Base-by-base conservation (phyloP, 352 stramenopile genomes). In the Pythium chondricola region DNA sequence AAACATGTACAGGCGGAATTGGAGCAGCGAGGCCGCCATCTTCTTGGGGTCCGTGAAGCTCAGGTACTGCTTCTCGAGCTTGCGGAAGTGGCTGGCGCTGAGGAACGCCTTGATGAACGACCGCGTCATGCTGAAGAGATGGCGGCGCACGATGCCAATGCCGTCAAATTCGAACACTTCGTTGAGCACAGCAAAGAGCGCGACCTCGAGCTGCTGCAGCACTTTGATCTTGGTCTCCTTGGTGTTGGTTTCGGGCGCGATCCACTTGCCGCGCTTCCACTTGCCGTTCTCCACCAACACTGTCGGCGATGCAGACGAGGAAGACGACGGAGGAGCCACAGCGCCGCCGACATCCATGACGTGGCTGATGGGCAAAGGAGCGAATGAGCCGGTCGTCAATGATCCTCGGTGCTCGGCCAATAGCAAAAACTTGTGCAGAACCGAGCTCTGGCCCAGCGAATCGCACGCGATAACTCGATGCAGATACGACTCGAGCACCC, bases 111-210 rank as follows among this genome's bases (percentile, higher is more conserved):
- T 84, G 52, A 93, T 76, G 37, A 91, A 85, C 39, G 74, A 89
- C 22, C 80, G 78, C 26, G 67, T 84, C 71, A 93, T 83, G 8
- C 67, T 67, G 50, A 93, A 89, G n/a, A 93, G 67, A n/a, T 93
- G 79, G 13, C 83, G 71, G 6, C 80, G 75, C 49, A 93, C 61
- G 45, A 91, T 56, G 21, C 76, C 71, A n/a, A 93, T 83, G 30
- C 80, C 83, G 50, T 93, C 80, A 39, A 93, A 87, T 59, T 93
- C 83, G 39, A 93, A 92, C 30, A 90, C 56, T 45, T 93, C 83
- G 46, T 83, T 70, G 20, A 89, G 43, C 13, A 84, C 65, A 10
- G 79, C 69, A 39, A 90, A 89, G 16, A 93, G 50, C 52, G 73
- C 84, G 43, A 87, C 75, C 60, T 93, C 83, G 31, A 90, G 73